Evolutionary conservation across 306 rosid species (phyloP), one percentile per base, ranked within the genome.

Genomic region (Biancaea sappan): DNA sequence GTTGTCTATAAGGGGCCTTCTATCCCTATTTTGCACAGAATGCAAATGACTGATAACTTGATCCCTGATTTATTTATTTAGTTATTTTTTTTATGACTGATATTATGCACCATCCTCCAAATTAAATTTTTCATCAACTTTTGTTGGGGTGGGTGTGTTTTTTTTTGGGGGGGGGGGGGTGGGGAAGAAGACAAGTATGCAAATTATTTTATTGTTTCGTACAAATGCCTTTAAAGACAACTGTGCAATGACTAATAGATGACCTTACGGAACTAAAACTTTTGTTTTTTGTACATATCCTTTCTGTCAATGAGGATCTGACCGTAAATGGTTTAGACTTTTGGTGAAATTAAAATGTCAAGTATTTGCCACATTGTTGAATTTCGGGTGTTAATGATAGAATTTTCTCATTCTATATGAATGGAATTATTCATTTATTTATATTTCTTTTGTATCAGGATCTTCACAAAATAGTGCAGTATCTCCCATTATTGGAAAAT

Each of bases 401-500:
- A 21, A 16, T 68, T 5, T 38, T 71, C 6, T 58, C 19, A 8
- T 52, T 56, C 47, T 75, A 26, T 72, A 3, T 38, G 16, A 51
- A 59, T 56, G 34, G 40, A 2, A 74, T 72, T 34, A 9, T 69
- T 52, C 28, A 38, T 51, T 76, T 57, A 3, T 73, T 56, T 56
- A n/a, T n/a, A n/a, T 50, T 51, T 4, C 82, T 57, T 72, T 58
- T 80, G 62, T 69, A 26, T 43, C 90, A 92, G 97, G 89, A 84
- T 59, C 82, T 89, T 77, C 82, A 86, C 72, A 92, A 80, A 72
- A 77, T 92, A 59, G 84, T 79, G 62, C 85, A 78, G 80, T 92
- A 92, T 85, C 82, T 92, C 38, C 93, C 96, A 18, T 73, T 92
- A 78, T 70, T 92, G 86, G 90, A 88, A 75, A 92, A 78, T 80